These are phyloP conservation scores for Fomitopsis pinicola DNA, from an alignment of 1,284 basidiomycete species.

Conservation along the genomic window DNA sequence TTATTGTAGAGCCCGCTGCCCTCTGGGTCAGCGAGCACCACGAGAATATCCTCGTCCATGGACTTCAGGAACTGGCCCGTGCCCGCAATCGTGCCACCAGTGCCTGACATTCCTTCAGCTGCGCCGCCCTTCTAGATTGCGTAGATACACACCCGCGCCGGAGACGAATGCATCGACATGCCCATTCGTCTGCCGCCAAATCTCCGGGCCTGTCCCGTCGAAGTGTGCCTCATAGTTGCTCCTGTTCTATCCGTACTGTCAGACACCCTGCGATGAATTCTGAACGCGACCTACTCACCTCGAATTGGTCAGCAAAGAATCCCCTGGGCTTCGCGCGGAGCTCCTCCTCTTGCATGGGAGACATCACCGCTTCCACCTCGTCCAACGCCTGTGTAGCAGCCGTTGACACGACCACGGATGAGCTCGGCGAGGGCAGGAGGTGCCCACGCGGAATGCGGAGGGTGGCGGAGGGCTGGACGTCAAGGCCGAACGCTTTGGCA, in stretches of 20 bases:
- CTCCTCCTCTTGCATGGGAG: conserved; percentile 37
- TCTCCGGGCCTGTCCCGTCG: conserved; percentile 90
- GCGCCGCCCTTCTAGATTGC: too few relatives aligned
- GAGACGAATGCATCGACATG: conserved; percentile 84
- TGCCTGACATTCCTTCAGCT: conserved; percentile 45
- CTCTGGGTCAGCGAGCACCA: conserved; percentile 89
- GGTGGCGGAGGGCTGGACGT: conserved; percentile 24
- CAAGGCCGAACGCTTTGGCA: conserved; percentile 66
- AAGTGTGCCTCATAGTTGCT: conserved; percentile 92
- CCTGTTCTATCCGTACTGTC: conserved; percentile 51
- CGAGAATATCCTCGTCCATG: conserved; percentile 56
- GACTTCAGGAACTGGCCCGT: conserved; percentile 78
- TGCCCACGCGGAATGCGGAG: conserved; percentile 13
- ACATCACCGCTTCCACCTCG: conserved; percentile 33
- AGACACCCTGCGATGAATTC: not conserved
- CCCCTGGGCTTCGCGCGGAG: conserved; percentile 53
- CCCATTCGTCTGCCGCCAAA: conserved; percentile 91
- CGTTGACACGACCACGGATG: conserved; percentile 54
- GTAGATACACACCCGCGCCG: conserved; percentile 70
- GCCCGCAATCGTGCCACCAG: conserved; percentile 93
- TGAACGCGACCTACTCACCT: conserved; percentile 38
- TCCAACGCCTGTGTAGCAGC: conserved; percentile 36
- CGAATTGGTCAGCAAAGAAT: conserved; percentile 95
- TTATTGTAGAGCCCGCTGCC: conserved; percentile 97
- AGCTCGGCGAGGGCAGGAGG: conserved; percentile 22